Evolutionary conservation across 2,329 filamentous ascomycete species (phyloP).

Genomic region (Penicillium sp.): DNA sequence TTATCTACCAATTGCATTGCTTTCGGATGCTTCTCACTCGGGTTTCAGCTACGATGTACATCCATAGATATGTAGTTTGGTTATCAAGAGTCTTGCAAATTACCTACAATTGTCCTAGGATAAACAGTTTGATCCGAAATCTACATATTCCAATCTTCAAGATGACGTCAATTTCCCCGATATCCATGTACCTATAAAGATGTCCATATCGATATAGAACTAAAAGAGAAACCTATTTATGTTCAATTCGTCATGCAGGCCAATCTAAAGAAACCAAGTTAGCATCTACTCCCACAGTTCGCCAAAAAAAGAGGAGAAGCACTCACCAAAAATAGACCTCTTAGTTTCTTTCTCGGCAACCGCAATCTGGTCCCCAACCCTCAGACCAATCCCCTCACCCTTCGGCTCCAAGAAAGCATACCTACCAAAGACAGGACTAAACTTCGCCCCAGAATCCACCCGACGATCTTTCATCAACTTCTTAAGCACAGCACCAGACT

Average conservation of each 20-base stretch:
- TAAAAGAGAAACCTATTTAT: neutral
- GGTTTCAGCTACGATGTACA: neutral
- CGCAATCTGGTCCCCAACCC: conserved; percentile 56
- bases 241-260: conserved; percentile 31
- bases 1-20: neutral
- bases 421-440: conserved; percentile 68
- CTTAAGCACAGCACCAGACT: conserved; percentile 63
- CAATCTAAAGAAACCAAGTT: conserved; percentile 28
- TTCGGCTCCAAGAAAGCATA: conserved; percentile 61
- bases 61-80: neutral
- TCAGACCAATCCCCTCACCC: conserved; percentile 41
- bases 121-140: neutral
- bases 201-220: neutral
- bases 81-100: too few species aligned
- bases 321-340: conserved; percentile 56
- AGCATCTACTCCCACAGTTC: conserved; percentile 5
- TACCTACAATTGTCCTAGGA: neutral
- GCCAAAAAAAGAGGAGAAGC: neutral
- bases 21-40: neutral
- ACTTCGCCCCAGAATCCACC: conserved; percentile 67
- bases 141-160: neutral
- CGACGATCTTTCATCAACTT: conserved; percentile 67
- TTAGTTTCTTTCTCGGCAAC: conserved; percentile 53
- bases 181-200: neutral
- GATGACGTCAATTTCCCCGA: neutral